Base-by-base conservation (phyloP, 441 rosid genomes). In the Aquilaria agallochum region DNA sequence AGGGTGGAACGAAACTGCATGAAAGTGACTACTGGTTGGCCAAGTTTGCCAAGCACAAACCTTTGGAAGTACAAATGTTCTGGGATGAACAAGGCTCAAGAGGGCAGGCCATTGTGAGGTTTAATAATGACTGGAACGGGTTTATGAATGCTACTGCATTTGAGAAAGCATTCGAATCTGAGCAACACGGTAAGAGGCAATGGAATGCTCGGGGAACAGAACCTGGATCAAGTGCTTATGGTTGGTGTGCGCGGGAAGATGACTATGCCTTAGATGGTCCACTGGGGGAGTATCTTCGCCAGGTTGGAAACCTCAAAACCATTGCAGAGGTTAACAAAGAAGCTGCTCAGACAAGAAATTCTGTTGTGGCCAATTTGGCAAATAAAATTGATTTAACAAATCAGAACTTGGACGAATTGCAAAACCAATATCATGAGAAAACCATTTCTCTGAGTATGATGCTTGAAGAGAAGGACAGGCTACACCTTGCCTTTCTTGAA, bases 161-260 rank as follows among this genome's bases (percentile, higher is more conserved):
- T 71, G 96, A 94, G 66, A 83, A 79, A 42, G 75, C 71, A 45
- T 94, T 88, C 80, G 88, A 72, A 58, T 61, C 72, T 20, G 59
- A 34, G 48, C 71, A 62, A 31, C 84, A 64, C 4, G 62, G 95
- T 44, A 89, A 80, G 65, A 81, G 55, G 63, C 79, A 85, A 40
- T 90, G 97, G 96, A 67, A 50, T 27, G 76, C 51, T 11, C 65
- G 48, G 59, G 74, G 66, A 55, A 46, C 55, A 9, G 49, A 61
- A 27, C 80, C 78, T 31, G 84, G 69, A 31, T 60, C 80, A 11
- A 62, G 68, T 46, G 71, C 69, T 34, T 94, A 81, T 72, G 97
- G 90, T 3, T 94, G 97, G 97, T 72, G 77, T 77, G 97, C 95
- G 10, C 88, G 86, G 33, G 83, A 77, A 4, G 94, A 81, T 61